Conservation (phyloP, 257 asterid genomes). For the Ocimum tenuiflorum region DNA sequence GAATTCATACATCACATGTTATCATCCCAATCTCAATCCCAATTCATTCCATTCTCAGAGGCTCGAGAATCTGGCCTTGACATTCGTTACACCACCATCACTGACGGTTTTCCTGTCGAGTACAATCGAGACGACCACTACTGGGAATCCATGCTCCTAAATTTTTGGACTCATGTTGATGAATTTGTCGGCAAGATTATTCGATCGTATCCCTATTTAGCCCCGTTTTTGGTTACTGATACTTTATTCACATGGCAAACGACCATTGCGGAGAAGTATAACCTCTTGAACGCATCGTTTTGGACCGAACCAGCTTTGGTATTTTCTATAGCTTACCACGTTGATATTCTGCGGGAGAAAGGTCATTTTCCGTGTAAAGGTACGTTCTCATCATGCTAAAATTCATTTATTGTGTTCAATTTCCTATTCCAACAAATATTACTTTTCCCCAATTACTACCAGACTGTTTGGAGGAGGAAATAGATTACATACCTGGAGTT, state of each 20-base stretch:
- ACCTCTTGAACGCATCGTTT: constrained; percentile 41
- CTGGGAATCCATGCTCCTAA: constrained; percentile 27
- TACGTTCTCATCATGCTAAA: neutral
- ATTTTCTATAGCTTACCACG: constrained; percentile 37
- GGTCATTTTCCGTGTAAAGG: constrained; percentile 39
- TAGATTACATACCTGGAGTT: constrained; percentile 57
- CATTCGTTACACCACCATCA: constrained; percentile 39
- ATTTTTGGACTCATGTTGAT: constrained; percentile 34
- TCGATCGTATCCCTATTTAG: constrained; percentile 23
- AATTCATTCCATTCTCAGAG: constrained; percentile 26
- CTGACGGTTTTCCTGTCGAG: constrained; percentile 45
- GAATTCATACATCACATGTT: constrained; percentile 11
- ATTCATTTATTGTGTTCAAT: neutral
- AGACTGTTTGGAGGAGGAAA: constrained; percentile 43
- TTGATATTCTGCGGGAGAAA: constrained; percentile 30
- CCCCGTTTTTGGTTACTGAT: constrained; percentile 41
- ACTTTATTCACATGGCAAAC: constrained; percentile 39
- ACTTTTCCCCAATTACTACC: neutral
- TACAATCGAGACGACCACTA: constrained; percentile 28
- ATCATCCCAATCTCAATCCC: neutral
- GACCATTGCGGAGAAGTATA: constrained; percentile 35
- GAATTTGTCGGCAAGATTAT: constrained; percentile 33
- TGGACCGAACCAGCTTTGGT: constrained; percentile 49
- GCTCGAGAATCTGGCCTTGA: constrained; percentile 42
- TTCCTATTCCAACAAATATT: neutral